phyloP scores from a whole-genome alignment of 176 grass and related monocot genomes.

The Dactylis glomerata region DNA sequence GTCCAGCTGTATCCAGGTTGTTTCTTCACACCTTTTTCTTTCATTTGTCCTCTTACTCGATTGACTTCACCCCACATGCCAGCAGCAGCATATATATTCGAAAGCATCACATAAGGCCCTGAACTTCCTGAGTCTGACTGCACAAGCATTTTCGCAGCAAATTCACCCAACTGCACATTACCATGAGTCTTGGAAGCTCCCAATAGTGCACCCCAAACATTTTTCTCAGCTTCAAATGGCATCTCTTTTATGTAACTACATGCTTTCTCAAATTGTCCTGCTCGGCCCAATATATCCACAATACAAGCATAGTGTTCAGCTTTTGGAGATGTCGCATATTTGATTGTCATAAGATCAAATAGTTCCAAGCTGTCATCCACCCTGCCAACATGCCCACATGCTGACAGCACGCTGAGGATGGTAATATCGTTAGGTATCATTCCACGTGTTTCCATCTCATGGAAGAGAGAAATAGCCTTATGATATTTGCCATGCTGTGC shows the following conservation, averaged over 20 bases:
- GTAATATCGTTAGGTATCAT: conserved; percentile 62
- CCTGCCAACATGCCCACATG: conserved; percentile 67
- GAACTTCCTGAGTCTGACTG: conserved; percentile 56
- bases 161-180: conserved; percentile 75
- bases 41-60: conserved; percentile 74
- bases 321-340: conserved; percentile 48
- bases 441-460: conserved; percentile 56
- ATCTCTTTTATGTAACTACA: conserved; percentile 68
- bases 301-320: conserved; percentile 82
- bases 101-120: conserved; percentile 82
- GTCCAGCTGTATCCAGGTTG: conserved; percentile 88
- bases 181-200: conserved; percentile 59
- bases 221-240: conserved; percentile 61
- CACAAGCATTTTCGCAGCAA: conserved; percentile 74
- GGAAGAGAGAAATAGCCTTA: conserved; percentile 66
- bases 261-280: conserved; percentile 71
- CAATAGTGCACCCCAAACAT: conserved; percentile 68
- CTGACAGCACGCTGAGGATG: conserved; percentile 72
- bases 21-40: conserved; percentile 83
- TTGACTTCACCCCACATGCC: conserved; percentile 84
- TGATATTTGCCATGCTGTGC: conserved; percentile 73
- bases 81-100: conserved; percentile 86
- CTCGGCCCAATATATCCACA: conserved; percentile 75
- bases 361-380: conserved; percentile 73
- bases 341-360: conserved; percentile 71